Evolutionary conservation across 1,284 basidiomycete genomes (phyloP).

Genomic region (Neolentinus lepideus): DNA sequence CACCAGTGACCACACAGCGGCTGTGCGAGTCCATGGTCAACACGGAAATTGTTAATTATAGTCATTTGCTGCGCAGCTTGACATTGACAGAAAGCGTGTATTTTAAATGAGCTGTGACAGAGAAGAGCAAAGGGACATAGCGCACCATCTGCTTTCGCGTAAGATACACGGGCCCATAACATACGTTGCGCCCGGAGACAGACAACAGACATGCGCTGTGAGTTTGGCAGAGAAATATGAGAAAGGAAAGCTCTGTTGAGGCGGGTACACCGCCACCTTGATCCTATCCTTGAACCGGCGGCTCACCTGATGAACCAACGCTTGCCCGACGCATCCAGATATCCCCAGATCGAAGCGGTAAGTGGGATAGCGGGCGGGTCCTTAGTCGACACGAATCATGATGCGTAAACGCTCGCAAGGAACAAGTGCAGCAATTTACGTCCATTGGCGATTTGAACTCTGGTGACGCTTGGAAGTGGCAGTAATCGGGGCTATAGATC

Average conservation of each 20-base stretch:
- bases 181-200: not conserved
- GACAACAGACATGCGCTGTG: no score
- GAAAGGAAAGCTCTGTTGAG: not conserved
- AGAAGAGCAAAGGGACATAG: no score
- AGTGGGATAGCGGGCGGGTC: not conserved
- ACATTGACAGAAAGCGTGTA: not conserved
- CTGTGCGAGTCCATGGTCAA: no score
- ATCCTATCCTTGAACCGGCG: not conserved
- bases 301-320: not conserved
- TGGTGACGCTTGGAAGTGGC: no score
- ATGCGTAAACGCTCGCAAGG: no score
- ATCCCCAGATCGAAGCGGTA: not conserved
- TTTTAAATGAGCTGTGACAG: no score
- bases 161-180: not conserved
- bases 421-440: no score
- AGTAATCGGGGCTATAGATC: no score
- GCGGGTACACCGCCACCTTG: not conserved
- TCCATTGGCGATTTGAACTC: no score
- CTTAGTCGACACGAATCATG: no score
- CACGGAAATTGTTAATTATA: not conserved
- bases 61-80: not conserved
- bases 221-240: not conserved
- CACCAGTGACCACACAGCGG: not conserved
- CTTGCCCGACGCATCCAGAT: not conserved
- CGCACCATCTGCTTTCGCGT: no score